Base-by-base conservation (phyloP, 2,329 filamentous ascomycete species). In the Nemania bipapillata region DNA sequence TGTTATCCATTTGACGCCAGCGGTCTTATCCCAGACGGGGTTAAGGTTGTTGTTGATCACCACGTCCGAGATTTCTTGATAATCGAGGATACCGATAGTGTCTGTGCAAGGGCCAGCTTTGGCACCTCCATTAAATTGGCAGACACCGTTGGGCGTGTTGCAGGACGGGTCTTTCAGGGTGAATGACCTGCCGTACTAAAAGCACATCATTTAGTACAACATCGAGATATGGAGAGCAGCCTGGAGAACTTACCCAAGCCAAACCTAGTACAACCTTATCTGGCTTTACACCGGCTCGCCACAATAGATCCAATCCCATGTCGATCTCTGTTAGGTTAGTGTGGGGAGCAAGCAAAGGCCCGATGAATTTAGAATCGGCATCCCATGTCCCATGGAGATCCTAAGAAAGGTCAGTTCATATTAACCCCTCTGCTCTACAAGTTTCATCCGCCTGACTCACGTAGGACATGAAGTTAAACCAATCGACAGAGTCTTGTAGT, bases 311-410 rank as follows among this genome's bases (percentile, higher is more conserved):
- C 1, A 57, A 9, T 40, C 52, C 1, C 15, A 0, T 20, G 49
- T 80, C 20, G 15, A 63, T 56, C 52, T 63, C 61, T 1, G 61
- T 56, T 3, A 63, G 20, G 24, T 63, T 63, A 0, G 61, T 56
- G 17, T 63, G 61, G 0, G 40, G 1, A 82, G 83, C 0, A 85
- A 62, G 0, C 85, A 85, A 1, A 86, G 71, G 28, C 58, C 52
- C 0, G 6, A 47, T 40, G 11, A 17, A 4, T 1, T 22, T 32
- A 24, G 32, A 54, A 17, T 15, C 8, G 2, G 0, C 3, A 11
- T 62, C 59, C 59, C 59, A 62, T 1, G 20, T 4, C 4, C 59
- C 59, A n/a, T 62, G 59, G 8, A 62, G 32, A 42, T 35, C 35
- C n/a, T 62, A 47, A 4, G 30, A 4, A 4, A 32, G 30, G n/a